phyloP scores from a whole-genome alignment of 2,329 filamentous ascomycete species.

The Ceratocystis cubensis region DNA sequence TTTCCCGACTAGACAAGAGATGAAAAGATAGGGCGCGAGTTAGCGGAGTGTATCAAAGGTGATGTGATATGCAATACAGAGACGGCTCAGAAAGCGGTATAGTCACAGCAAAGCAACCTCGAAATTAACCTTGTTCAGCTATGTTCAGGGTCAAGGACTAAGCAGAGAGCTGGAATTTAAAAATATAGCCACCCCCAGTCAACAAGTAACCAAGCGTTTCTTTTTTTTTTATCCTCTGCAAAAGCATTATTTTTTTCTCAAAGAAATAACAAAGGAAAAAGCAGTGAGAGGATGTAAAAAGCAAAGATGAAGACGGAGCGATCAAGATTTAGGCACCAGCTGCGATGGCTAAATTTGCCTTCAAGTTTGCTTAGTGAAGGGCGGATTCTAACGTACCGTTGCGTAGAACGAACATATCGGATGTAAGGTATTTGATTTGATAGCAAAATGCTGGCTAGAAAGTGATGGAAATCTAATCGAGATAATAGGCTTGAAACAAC shows the following conservation, averaged over 20 bases:
- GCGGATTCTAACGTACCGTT: constrained; percentile 32
- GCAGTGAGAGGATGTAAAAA: not conserved
- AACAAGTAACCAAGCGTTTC: not conserved
- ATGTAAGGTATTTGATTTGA: not conserved
- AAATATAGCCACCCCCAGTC: constrained; percentile 14
- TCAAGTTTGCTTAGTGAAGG: constrained; percentile 18
- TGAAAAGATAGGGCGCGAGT: not conserved
- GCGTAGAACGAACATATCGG: constrained; percentile 33
- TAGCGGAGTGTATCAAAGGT: no score
- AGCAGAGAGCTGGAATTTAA: not conserved
- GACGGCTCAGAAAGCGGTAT: constrained; percentile 1
- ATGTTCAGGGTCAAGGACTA: constrained; percentile 1
- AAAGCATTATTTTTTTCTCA: not conserved
- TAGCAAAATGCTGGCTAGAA: not conserved
- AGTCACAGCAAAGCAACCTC: not conserved
- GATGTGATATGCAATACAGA: constrained; percentile 10
- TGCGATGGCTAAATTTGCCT: not conserved
- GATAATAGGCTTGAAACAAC: not conserved
- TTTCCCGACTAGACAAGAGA: constrained; percentile 57
- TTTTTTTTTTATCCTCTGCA: not conserved
- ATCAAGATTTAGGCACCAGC: no score
- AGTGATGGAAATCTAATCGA: not conserved
- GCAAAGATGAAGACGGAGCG: not conserved
- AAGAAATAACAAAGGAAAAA: not conserved
- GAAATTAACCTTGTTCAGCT: not conserved